These are phyloP conservation scores for Tuber microsphaerosporum DNA, from an alignment of 495 filamentous ascomycete species.

Conservation along the genomic window DNA sequence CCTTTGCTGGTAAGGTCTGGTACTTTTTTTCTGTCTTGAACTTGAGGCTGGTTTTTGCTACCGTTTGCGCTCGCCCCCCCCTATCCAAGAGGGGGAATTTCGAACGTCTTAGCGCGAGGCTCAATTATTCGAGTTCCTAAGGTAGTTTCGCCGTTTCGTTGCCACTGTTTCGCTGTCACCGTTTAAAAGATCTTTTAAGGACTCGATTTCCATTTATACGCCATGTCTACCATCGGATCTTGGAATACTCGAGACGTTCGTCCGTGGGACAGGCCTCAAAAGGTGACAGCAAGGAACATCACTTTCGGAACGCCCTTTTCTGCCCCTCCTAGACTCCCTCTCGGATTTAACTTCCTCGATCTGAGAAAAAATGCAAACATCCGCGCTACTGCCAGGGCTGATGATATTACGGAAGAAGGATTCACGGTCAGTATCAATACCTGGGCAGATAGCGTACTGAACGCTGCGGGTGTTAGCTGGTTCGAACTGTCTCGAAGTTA, in stretches of 20 bases:
- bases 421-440: constrained; percentile 5
- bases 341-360: background rate
- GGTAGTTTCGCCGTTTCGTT: too few relatives aligned
- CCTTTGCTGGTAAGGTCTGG: too few relatives aligned
- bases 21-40: too few relatives aligned
- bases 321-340: background rate
- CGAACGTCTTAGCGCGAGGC: too few relatives aligned
- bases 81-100: too few relatives aligned
- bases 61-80: too few relatives aligned
- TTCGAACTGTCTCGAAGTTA: background rate
- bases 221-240: background rate
- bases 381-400: background rate
- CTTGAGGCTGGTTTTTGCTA: too few relatives aligned
- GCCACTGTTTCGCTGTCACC: too few relatives aligned
- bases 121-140: too few relatives aligned
- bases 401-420: background rate
- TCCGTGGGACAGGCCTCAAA: background rate
- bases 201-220: background rate
- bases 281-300: background rate
- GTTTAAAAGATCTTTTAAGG: background rate
- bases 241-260: constrained; percentile 21
- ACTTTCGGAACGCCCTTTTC: background rate
- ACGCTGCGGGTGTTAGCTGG: background rate
- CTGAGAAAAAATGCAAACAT: background rate
- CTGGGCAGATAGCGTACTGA: background rate